A percentile compares a stretch with the other conserved stretches of the same genome.
phyloP scores from a whole-genome alignment of 169 alveolate species.

The Plasmodium gaboni region DNA sequence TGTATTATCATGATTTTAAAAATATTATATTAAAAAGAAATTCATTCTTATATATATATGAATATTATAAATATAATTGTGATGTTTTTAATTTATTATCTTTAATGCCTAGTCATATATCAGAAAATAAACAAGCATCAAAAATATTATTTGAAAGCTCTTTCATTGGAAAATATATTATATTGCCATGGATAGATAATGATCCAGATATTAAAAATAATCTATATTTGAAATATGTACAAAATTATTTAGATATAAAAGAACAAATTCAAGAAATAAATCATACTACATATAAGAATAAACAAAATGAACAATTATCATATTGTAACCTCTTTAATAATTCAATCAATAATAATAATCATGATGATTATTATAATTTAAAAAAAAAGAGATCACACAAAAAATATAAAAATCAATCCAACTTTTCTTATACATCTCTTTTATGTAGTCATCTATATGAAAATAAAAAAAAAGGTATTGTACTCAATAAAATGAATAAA shows the following conservation, averaged over 20 bases:
- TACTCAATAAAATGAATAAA: no score
- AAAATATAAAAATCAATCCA: no score
- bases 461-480: no score
- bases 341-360: no score
- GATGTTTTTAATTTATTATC: constrained; percentile 42
- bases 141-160: constrained; percentile 78
- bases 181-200: constrained; percentile 83
- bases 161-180: constrained; percentile 78
- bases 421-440: no score
- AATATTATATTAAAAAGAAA: constrained; percentile 45
- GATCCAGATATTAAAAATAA: constrained; percentile 80
- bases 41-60: constrained; percentile 52
- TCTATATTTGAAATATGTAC: constrained; percentile 69
- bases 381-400: no score
- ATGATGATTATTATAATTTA: no score
- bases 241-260: constrained; percentile 16
- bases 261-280: neutral
- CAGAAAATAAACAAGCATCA: constrained; percentile 44
- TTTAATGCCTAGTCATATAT: constrained; percentile 67
- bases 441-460: no score
- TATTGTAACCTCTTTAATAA: constrained; percentile 1
- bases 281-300: neutral
- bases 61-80: constrained; percentile 44
- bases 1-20: constrained; percentile 75
- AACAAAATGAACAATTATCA: neutral